Evolutionary conservation across 106 monocot species (phyloP), one percentile per base, ranked within the genome.

Genomic region (Gastrodia elata): DNA sequence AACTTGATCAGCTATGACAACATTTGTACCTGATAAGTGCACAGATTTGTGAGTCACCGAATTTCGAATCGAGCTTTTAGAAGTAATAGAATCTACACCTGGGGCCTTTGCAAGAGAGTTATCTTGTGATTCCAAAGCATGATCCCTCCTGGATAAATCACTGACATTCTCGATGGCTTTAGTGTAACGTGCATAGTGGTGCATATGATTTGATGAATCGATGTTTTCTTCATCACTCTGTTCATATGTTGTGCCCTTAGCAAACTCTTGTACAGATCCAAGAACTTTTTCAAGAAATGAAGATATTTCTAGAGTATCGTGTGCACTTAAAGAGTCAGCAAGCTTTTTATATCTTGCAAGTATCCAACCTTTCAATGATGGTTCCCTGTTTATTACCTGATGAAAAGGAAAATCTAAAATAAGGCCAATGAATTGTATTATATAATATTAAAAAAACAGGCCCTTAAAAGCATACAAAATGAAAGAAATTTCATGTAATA

Each of bases 321-420:
- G 61, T 44, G 84, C 59, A 24, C 28, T 52, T 37, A 77, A 65
- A 65, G 80, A 83, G 64, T 67, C 46, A 73, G 75, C 48, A 39
- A 98, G 78, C 37, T 81, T 85, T 34, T 82, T 93, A 65, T 85
- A 93, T 75, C 80, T 85, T 35, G 65, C 69, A 65, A 83, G 27
- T 61, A 93, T 78, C 98, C 98, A 98, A 75, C 70, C 38, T 71
- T 78, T 88, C 74, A 98, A 81, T 8, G 87, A 83, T 69, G 87
- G 78, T 49, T 98, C 83, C 64, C 34, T 81, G 18, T 70, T 72
- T 41, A 86, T 80, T 46, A 80, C 90, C 98, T 98, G 87, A 39
- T 41, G 24, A 3, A n/a, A 18, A 67, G 15, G 16, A 5, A 37
- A 5, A 55, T 18, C 55, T 55, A 55, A 55, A 67, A 67, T 67